Evolutionary conservation across 129 eudicot species (phyloP), one percentile per base, ranked within the genome.

Genomic region (Erigeron canadensis): DNA sequence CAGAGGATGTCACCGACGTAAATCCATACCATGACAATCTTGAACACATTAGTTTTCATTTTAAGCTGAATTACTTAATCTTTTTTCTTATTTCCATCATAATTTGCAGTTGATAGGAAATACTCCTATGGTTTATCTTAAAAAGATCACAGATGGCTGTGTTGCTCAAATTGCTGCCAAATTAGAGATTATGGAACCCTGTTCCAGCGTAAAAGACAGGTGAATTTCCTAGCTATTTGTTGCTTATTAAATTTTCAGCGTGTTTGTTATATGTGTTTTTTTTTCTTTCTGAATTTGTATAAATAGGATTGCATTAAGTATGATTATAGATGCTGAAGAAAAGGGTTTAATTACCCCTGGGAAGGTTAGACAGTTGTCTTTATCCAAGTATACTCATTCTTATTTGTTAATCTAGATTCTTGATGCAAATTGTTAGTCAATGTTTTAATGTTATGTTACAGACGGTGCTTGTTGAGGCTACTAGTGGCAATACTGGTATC

Each of bases 161-260:
- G 87, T 73, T 66, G 87, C 84, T 7, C 81, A 84, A 48, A 74
- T 86, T 68, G 96, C 89, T 45, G 91, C 87, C 45, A 86, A 86
- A 77, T 70, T 89, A 47, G 96, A 89, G 37, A 77, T 38, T 61
- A 89, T 89, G 96, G 84, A 84, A 77, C 96, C 91, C 17, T 86
- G 86, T 71, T 86, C 87, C 10, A 88, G 96, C 67, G 84, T 88
- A 23, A 88, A 88, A 77, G 91, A 89, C 79, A 86, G 96, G 96
- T 83, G 2, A 54, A 17, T 6, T 63, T 19, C 8, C 57, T 62
- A 34, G 10, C 18, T 57, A 61, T 34, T 10, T 44, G 0, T 50
- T 16, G 23, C 48, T 55, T 28, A 47, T n/a, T 34, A 2, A 7
- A 28, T 34, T 23, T 2, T 34, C 64, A 53, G 21, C 39, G 16